Evolutionary conservation across 805 yeast species (phyloP).

Genomic region (Yarrowia sp.): DNA sequence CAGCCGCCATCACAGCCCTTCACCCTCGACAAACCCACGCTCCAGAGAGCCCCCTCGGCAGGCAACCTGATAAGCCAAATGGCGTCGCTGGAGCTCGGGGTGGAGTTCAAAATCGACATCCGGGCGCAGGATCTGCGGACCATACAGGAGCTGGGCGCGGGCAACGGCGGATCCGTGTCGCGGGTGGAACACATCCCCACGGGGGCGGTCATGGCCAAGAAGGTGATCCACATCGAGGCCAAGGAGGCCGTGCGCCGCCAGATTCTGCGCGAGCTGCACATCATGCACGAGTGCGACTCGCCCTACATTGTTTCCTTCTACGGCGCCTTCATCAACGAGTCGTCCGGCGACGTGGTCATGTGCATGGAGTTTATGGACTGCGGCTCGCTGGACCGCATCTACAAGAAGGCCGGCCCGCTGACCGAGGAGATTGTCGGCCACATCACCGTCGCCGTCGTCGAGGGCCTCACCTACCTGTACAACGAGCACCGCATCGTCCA

Average conservation of each 20-base stretch:
- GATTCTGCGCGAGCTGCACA: constrained; percentile 81
- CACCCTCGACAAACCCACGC: constrained; percentile 26
- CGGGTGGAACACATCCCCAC: constrained; percentile 88
- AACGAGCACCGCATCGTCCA: constrained; percentile 85
- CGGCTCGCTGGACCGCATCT: constrained; percentile 81
- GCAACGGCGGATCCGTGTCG: constrained; percentile 90
- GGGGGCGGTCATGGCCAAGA: constrained; percentile 85
- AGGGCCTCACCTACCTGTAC: constrained; percentile 84
- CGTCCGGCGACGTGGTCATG: constrained; percentile 66
- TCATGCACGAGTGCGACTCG: constrained; percentile 81
- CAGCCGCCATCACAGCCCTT: constrained; percentile 1
- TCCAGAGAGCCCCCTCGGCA: constrained; percentile 18
- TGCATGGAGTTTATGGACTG: constrained; percentile 99
- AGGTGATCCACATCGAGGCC: constrained; percentile 80
- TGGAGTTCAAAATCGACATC: constrained; percentile 53
- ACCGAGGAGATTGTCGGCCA: constrained; percentile 92
- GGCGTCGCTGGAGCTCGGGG: constrained; percentile 51
- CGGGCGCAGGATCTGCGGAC: constrained; percentile 68
- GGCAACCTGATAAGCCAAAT: constrained; percentile 37
- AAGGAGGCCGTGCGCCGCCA: constrained; percentile 76
- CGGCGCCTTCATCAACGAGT: constrained; percentile 76
- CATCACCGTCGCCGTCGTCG: constrained; percentile 78
- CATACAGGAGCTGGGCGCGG: constrained; percentile 79
- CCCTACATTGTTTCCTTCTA: constrained; percentile 85
- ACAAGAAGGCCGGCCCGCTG: constrained; percentile 79